phyloP scores from a whole-genome alignment of 306 rosid species.

The Quercus mongolica region DNA sequence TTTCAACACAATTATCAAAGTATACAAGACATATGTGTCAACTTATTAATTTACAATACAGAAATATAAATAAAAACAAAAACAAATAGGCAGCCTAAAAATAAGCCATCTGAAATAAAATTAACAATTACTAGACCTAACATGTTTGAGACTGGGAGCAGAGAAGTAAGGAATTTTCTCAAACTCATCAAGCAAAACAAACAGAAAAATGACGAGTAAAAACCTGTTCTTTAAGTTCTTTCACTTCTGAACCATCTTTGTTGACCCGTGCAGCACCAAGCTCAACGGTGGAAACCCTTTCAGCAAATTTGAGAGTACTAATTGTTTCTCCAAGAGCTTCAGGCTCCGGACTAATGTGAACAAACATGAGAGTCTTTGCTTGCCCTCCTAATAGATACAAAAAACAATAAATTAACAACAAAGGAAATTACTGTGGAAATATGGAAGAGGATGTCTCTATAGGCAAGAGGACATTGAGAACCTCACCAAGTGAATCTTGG shows the following conservation, averaged over 20 bases:
- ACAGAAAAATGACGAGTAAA: background rate
- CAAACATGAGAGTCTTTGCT: slow-evolving; percentile 95
- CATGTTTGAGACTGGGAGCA: background rate
- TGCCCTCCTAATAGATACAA: slow-evolving; percentile 61
- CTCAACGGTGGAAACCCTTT: slow-evolving; percentile 81
- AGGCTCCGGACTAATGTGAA: slow-evolving; percentile 84
- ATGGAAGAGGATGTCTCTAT: background rate
- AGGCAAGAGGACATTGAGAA: background rate
- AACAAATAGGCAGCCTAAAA: background rate
- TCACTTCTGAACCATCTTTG: slow-evolving; percentile 63
- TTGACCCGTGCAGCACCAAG: slow-evolving; percentile 83
- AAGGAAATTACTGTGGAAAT: background rate
- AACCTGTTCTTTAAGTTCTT: slow-evolving; percentile 94
- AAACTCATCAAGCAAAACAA: background rate
- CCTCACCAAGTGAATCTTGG: slow-evolving; percentile 90
- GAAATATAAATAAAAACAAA: background rate
- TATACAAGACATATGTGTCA: background rate
- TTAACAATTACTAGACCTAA: too few species aligned
- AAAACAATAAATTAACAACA: slow-evolving; percentile 8
- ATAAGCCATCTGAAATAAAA: background rate
- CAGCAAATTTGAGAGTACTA: slow-evolving; percentile 94
- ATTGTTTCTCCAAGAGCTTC: slow-evolving; percentile 85
- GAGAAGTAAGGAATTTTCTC: background rate
- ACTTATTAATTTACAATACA: background rate
- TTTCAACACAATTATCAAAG: background rate